Evolutionary conservation across 805 yeast species (phyloP), one percentile per base, ranked within the genome.

Genomic region (Kodamaea neixiangensis): DNA sequence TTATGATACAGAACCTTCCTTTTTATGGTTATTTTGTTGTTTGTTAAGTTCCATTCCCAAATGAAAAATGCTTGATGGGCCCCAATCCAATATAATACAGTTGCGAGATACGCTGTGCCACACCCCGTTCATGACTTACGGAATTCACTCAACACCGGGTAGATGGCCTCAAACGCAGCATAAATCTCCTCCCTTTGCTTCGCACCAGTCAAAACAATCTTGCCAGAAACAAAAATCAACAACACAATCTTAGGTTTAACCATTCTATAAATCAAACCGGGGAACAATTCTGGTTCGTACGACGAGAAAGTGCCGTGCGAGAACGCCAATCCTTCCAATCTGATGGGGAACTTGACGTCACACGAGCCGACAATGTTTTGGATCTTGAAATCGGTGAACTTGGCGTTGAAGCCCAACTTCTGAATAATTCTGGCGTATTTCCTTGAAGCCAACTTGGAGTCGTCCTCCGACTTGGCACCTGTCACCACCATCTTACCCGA

Each of bases 401-500:
- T 94, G 50, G 99, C 98, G 66, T 92, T 89, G 75, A 94, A 94
- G 2, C 99, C 99, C 59, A 94, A 86, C 69, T 94, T 94, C 70
- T 94, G 99, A 58, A 94, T 94, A 65, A 94, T 94, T 77, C 99
- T 85, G 1, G 99, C 99, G 63, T 94, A 94, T 69, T 94, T 94
- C 74, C 99, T 83, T 17, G 97, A 90, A 1, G 99, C 99, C 58
- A 94, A 79, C 69, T 94, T 94, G n/a, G 97, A 90, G 67, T 94
- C 98, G 67, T 94, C 98, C 69, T 94, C 99, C 34, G 96, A 87
- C 71, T 94, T 94, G 19, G 99, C 99, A 81, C 99, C 99, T 25
- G 98, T 94, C 13, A 94, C 99, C 59, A 94, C 99, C 99, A 94
- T 94, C 71, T 94, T 94, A 64, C 99, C 99, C 1, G 97, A 91